These are phyloP conservation scores for Strobilomyces confusus DNA, from an alignment of 768 basidiomycete genomes.

Conservation along the genomic window DNA sequence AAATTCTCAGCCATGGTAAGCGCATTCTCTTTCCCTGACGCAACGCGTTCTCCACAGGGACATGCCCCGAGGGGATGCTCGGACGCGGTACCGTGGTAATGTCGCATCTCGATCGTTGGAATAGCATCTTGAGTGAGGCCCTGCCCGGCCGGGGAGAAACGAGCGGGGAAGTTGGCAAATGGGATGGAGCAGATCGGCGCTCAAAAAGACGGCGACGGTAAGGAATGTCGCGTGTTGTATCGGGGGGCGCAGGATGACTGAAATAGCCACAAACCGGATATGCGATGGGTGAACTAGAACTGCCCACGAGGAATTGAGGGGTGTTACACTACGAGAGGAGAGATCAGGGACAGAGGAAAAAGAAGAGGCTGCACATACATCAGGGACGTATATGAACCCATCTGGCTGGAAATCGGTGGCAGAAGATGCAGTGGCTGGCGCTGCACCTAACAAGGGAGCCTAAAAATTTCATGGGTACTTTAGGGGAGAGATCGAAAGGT, in stretches of 20 bases:
- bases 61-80: slow-evolving; percentile 14
- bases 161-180: slow-evolving; percentile 9
- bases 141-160: slow-evolving; percentile 15
- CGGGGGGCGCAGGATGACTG: slow-evolving; percentile 19
- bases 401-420: slow-evolving; percentile 1
- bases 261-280: slow-evolving; percentile 30
- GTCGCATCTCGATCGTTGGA: slow-evolving; percentile 28
- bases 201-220: slow-evolving; percentile 7
- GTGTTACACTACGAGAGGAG: slow-evolving; percentile 13
- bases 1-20: slow-evolving; percentile 31
- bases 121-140: slow-evolving; percentile 23
- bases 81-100: slow-evolving; percentile 13
- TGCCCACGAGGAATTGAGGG: slow-evolving; percentile 31
- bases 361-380: slow-evolving; percentile 13
- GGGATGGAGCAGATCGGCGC: slow-evolving; percentile 20
- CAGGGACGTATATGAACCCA: slow-evolving; percentile 29
- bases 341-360: background rate
- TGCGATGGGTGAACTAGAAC: slow-evolving; percentile 29
- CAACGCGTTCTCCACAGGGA: slow-evolving; percentile 19
- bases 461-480: slow-evolving; percentile 5
- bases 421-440: background rate
- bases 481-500: background rate
- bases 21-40: slow-evolving; percentile 29
- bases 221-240: slow-evolving; percentile 5
- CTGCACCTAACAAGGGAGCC: slow-evolving; percentile 2